phyloP scores from a whole-genome alignment of 2,329 filamentous ascomycete genomes.

The Lasiodiplodia gonubiensis region DNA sequence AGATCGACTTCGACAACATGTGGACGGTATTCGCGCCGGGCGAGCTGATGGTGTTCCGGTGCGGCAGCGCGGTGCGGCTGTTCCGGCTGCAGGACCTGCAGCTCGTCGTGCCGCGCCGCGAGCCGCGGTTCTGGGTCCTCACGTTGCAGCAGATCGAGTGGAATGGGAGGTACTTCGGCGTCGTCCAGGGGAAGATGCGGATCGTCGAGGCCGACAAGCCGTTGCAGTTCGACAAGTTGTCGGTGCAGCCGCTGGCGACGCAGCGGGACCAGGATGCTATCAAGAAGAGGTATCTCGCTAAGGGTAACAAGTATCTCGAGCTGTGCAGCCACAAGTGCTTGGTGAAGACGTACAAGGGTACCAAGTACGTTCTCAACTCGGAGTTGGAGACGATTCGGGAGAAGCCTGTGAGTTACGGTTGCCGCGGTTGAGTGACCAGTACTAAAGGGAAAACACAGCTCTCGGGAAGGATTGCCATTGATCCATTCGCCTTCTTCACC shows the following conservation, averaged over 20 bases:
- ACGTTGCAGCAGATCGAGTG: constrained; percentile 42
- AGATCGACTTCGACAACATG: constrained; percentile 50
- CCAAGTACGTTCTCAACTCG: not conserved
- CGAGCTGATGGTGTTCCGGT: constrained; percentile 33
- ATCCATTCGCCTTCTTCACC: constrained; percentile 3
- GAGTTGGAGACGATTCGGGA: not conserved
- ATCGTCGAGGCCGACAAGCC: not conserved
- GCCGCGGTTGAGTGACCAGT: not conserved
- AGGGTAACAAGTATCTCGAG: not conserved
- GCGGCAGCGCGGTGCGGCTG: constrained; percentile 31
- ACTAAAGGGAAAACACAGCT: not conserved
- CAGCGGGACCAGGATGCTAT: not conserved
- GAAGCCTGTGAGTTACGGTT: not conserved
- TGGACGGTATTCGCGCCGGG: constrained; percentile 53
- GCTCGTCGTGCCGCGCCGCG: constrained; percentile 33
- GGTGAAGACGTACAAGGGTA: not conserved
- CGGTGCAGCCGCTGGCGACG: not conserved
- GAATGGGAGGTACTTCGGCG: constrained; percentile 45
- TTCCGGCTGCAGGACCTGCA: constrained; percentile 42
- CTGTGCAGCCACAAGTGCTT: not conserved
- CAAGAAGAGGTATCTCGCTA: not conserved
- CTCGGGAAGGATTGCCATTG: not conserved
- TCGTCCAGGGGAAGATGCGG: not conserved
- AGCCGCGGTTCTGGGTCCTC: constrained; percentile 38
- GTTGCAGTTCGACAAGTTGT: not conserved